Percentiles rank a stretch among this genome's conserved stretches.
Conservation (phyloP, 192 early-diverging fungal species). For the Thoreauomyces humboldtii region DNA sequence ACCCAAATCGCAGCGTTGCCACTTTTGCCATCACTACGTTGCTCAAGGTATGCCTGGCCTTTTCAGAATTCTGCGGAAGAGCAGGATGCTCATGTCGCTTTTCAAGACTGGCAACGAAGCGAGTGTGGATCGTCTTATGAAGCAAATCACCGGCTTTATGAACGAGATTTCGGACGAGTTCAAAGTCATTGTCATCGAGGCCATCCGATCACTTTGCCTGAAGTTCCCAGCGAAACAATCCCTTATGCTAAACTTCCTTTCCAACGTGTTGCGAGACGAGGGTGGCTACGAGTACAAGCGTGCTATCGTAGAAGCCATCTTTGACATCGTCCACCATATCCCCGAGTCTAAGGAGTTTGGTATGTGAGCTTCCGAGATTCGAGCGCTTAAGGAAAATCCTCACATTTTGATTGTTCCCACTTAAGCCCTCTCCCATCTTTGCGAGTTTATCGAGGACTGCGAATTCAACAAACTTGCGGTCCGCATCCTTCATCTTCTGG, state of each 20-base stretch:
- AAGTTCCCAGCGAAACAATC: slow-evolving; percentile 96
- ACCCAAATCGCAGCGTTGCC: slow-evolving; percentile 93
- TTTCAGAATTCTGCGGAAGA: not conserved
- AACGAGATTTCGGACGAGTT: slow-evolving; percentile 98
- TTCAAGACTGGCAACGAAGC: slow-evolving; percentile 93
- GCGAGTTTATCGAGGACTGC: slow-evolving; percentile 99
- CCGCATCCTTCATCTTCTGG: slow-evolving; percentile 90
- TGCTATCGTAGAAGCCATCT: slow-evolving; percentile 94
- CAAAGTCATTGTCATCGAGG: slow-evolving; percentile 99
- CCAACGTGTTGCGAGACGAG: slow-evolving; percentile 91
- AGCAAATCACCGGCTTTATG: slow-evolving; percentile 98
- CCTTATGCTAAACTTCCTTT: slow-evolving; percentile 89
- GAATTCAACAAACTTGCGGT: slow-evolving; percentile 99
- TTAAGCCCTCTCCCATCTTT: slow-evolving; percentile 85
- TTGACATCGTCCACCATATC: slow-evolving; percentile 91
- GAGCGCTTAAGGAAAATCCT: no score
- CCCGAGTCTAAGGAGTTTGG: slow-evolving; percentile 90
- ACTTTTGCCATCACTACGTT: slow-evolving; percentile 99
- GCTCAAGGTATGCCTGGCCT: slow-evolving; percentile 61
- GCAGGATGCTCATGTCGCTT: not conserved
- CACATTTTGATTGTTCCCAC: no score
- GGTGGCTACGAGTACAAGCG: slow-evolving; percentile 97
- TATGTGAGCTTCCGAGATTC: slow-evolving; percentile 21
- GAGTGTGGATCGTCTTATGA: slow-evolving; percentile 96
- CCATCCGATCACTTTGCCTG: slow-evolving; percentile 91